phyloP scores from a whole-genome alignment of 2,329 filamentous ascomycete genomes.

The Fusarium domesticum region DNA sequence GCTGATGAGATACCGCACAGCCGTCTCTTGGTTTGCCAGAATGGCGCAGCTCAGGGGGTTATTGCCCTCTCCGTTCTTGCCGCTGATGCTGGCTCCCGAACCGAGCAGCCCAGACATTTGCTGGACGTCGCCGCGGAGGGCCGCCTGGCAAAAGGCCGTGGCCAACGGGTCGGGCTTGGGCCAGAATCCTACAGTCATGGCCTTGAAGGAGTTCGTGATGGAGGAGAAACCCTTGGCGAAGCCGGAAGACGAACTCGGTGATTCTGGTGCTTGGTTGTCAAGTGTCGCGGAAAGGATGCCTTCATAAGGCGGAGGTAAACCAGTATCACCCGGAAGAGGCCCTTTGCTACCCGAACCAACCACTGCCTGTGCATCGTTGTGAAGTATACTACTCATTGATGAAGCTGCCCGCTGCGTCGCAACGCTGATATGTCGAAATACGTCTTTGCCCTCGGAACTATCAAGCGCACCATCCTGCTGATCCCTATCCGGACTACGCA shows the following conservation, averaged over 20 bases:
- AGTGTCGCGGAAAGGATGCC: slow-evolving; percentile 10
- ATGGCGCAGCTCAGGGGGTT: slow-evolving; percentile 37
- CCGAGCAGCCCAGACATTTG: slow-evolving; percentile 34
- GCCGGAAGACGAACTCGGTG: slow-evolving; percentile 8
- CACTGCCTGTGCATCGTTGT: slow-evolving; percentile 2
- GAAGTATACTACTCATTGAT: slow-evolving; percentile 17
- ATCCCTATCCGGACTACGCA: slow-evolving; percentile 13
- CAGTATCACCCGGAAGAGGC: slow-evolving; percentile 2
- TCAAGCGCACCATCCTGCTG: slow-evolving; percentile 27
- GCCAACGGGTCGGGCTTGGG: slow-evolving; percentile 38
- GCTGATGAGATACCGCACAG: slow-evolving; percentile 33
- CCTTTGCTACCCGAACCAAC: slow-evolving; percentile 18
- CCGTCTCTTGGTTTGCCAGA: slow-evolving; percentile 30
- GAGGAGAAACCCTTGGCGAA: slow-evolving; percentile 29
- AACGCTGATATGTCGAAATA: slow-evolving; percentile 20
- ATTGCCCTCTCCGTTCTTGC: slow-evolving; percentile 36
- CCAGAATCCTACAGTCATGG: slow-evolving; percentile 32
- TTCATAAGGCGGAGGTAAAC: slow-evolving; percentile 29
- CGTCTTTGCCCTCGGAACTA: slow-evolving; percentile 12
- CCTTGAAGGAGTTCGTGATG: slow-evolving; percentile 35
- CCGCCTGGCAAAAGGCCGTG: slow-evolving; percentile 37
- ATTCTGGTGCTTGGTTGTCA: not conserved
- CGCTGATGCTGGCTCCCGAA: slow-evolving; percentile 37
- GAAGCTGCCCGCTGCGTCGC: slow-evolving; percentile 15
- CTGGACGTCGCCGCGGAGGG: slow-evolving; percentile 31